phyloP scores from a whole-genome alignment of 2,329 filamentous ascomycete genomes.

The Teratosphaeria viscida region DNA sequence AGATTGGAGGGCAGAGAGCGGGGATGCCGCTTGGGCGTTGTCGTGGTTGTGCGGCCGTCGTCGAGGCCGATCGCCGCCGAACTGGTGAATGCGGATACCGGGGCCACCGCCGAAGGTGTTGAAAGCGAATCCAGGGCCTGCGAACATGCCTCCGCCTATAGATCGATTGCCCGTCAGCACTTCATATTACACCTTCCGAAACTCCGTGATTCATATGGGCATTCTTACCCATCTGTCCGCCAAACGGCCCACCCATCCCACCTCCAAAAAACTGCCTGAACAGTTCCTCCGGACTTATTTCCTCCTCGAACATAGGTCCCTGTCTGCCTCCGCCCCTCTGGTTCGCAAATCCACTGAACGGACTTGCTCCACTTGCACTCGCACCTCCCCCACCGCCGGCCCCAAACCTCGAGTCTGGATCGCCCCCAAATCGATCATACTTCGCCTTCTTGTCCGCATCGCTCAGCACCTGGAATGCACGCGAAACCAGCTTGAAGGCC shows the following conservation, averaged over 20 bases:
- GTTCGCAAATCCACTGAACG: conserved; percentile 53
- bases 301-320: conserved; percentile 67
- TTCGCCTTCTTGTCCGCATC: conserved; percentile 87
- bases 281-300: conserved; percentile 92
- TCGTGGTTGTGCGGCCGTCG: conserved; percentile 58
- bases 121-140: conserved; percentile 81
- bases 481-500: conserved; percentile 95
- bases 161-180: neutral
- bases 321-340: conserved; percentile 32
- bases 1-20: conserved; percentile 34
- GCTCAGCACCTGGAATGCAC: conserved; percentile 85
- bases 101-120: conserved; percentile 79
- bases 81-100: conserved; percentile 88
- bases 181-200: conserved; percentile 3
- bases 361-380: conserved; percentile 46
- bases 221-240: conserved; percentile 31
- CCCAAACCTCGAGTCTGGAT: conserved; percentile 81
- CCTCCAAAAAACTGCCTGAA: conserved; percentile 95
- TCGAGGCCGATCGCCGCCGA: conserved; percentile 69
- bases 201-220: neutral
- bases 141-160: conserved; percentile 28
- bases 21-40: conserved; percentile 34
- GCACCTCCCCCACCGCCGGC: conserved; percentile 26
- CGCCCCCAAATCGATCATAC: conserved; percentile 80
- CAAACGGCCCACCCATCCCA: conserved; percentile 53